These are phyloP conservation scores for Naganishia randhawae DNA, from an alignment of 768 basidiomycete species.

Conservation along the genomic window DNA sequence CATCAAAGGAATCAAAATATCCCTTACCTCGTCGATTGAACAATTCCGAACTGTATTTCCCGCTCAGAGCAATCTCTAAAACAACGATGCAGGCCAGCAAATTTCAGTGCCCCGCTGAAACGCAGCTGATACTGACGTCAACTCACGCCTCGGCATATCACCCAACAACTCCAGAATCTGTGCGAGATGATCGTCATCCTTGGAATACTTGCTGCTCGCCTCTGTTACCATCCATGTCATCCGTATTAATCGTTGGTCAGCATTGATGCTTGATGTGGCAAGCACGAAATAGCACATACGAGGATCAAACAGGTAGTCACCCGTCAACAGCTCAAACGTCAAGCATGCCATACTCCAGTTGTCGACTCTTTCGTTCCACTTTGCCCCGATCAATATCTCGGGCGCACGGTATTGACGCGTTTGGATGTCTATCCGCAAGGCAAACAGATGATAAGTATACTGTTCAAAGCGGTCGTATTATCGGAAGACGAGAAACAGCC, in stretches of 20 bases:
- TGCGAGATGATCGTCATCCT: slow-evolving; percentile 92
- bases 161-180: slow-evolving; percentile 96
- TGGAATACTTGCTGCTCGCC: slow-evolving; percentile 22
- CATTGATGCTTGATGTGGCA: not conserved
- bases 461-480: not conserved
- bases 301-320: slow-evolving; percentile 90
- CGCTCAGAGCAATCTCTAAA: slow-evolving; percentile 65
- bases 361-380: slow-evolving; percentile 93
- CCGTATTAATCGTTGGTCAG: not conserved
- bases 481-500: slow-evolving; percentile 13
- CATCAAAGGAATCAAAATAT: slow-evolving; percentile 25
- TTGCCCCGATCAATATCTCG: slow-evolving; percentile 91
- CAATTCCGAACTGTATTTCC: slow-evolving; percentile 90
- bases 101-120: not conserved
- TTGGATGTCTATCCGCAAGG: slow-evolving; percentile 64
- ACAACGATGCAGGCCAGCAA: slow-evolving; percentile 61
- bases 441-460: not conserved
- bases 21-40: slow-evolving; percentile 92
- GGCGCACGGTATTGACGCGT: slow-evolving; percentile 96
- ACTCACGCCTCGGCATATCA: slow-evolving; percentile 54
- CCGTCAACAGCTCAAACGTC: slow-evolving; percentile 93
- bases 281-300: not conserved
- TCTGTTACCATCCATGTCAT: not conserved
- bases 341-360: slow-evolving; percentile 95
- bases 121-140: not conserved